phyloP scores from a whole-genome alignment of 2,329 filamentous ascomycete genomes.

The Volutella citrinella region DNA sequence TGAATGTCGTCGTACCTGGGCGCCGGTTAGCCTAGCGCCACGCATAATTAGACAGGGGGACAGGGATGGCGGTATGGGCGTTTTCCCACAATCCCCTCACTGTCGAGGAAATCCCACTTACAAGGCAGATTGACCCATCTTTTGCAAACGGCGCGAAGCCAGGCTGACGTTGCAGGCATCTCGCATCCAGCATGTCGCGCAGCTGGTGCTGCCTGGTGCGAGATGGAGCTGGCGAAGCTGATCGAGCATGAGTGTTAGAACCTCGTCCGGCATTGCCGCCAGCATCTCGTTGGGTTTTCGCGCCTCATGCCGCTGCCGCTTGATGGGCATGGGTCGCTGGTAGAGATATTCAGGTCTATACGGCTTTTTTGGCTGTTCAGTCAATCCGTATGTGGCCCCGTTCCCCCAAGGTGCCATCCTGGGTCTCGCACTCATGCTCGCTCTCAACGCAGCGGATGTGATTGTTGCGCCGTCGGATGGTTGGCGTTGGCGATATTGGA shows the following conservation, averaged over 20 bases:
- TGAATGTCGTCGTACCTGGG: conserved; percentile 56
- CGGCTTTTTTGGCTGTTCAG: too few species aligned
- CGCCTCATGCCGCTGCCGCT: conserved; percentile 22
- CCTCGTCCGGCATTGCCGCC: conserved; percentile 54
- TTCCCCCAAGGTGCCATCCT: conserved; percentile 32
- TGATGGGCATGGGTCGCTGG: conserved; percentile 20
- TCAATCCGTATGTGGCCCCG: conserved; percentile 40
- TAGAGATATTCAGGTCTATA: conserved; percentile 19
- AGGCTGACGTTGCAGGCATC: conserved; percentile 52
- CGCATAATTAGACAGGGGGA: conserved; percentile 1
- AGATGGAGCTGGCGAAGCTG: conserved; percentile 53
- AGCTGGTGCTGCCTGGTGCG: conserved; percentile 45
- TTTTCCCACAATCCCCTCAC: too few species aligned
- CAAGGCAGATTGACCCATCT: conserved; percentile 48
- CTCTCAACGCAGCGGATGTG: conserved; percentile 28
- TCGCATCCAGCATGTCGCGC: conserved; percentile 64
- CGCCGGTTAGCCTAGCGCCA: conserved; percentile 13
- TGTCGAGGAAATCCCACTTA: too few species aligned
- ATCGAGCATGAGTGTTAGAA: conserved; percentile 54
- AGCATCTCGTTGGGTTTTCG: conserved; percentile 50
- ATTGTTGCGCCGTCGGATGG: conserved; percentile 29
- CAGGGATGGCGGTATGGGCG: too few species aligned
- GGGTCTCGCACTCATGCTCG: conserved; percentile 21
- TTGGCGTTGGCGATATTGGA: conserved; percentile 36
- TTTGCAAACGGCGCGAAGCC: conserved; percentile 50